Evolutionary conservation across 1,139 yeast genomes (phyloP).

Genomic region (Hanseniaspora gamundiae): DNA sequence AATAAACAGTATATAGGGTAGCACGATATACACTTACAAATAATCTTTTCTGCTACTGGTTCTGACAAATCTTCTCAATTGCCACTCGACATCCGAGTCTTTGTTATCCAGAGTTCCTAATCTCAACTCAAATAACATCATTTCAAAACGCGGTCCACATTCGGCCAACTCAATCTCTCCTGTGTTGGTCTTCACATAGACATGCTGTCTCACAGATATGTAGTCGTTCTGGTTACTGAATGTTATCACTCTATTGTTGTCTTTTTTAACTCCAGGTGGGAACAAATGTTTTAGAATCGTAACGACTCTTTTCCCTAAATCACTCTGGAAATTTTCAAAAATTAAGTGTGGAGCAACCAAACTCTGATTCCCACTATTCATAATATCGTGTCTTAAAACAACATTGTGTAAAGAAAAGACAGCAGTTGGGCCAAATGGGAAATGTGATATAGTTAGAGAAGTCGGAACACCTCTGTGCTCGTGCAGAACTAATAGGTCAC

Average conservation of each 20-base stretch:
- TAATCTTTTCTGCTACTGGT: constrained; percentile 94
- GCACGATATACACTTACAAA: constrained; percentile 27
- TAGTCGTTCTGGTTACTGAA: constrained; percentile 86
- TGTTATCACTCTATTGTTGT: constrained; percentile 77
- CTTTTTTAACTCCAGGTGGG: constrained; percentile 94
- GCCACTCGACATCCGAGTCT: constrained; percentile 99
- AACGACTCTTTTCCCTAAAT: constrained; percentile 73
- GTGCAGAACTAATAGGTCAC: constrained; percentile 77
- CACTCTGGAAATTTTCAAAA: constrained; percentile 81
- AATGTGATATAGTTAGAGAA: constrained; percentile 81
- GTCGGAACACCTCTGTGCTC: constrained; percentile 99
- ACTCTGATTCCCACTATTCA: constrained; percentile 74
- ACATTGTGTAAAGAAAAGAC: constrained; percentile 91
- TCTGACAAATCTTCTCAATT: constrained; percentile 78
- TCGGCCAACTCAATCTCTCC: constrained; percentile 79
- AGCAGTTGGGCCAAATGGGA: constrained; percentile 97
- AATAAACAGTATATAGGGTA: neutral
- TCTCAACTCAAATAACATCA: constrained; percentile 79
- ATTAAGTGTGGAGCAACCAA: constrained; percentile 91
- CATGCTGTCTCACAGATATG: constrained; percentile 89
- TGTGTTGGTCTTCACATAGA: constrained; percentile 79
- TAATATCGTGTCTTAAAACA: constrained; percentile 82
- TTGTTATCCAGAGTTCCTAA: constrained; percentile 88
- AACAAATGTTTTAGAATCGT: constrained; percentile 76
- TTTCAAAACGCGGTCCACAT: constrained; percentile 96